These are phyloP conservation scores for Leishmania major DNA, from an alignment of 208 protist genomes.

Conservation along the genomic window DNA sequence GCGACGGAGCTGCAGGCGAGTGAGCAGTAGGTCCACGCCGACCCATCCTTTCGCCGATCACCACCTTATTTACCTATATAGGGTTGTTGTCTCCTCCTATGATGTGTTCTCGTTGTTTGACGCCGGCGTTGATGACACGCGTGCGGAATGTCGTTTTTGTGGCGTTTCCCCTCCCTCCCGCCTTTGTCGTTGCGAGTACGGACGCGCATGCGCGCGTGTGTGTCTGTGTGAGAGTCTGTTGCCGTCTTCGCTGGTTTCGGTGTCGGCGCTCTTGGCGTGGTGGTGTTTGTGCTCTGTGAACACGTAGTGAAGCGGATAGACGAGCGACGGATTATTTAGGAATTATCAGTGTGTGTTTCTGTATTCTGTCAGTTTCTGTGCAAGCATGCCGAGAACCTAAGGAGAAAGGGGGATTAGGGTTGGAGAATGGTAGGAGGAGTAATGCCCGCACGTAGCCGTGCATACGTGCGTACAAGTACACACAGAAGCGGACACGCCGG, in stretches of 20 bases:
- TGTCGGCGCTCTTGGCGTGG: neutral
- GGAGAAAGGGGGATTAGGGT: neutral
- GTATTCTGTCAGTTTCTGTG: neutral
- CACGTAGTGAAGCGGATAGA: neutral
- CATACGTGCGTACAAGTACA: neutral
- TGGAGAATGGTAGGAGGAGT: neutral
- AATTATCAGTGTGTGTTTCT: neutral
- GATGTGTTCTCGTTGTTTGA: neutral
- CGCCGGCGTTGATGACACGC: neutral
- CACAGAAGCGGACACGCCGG: neutral
- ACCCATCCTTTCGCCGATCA: neutral
- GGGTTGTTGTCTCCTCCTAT: neutral
- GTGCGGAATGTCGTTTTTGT: neutral
- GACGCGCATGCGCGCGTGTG: neutral
- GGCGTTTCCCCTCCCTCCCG: neutral
- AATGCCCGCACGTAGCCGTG: neutral
- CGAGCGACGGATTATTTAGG: neutral
- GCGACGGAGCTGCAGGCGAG: conserved; percentile 24
- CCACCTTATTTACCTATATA: neutral
- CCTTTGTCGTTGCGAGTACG: neutral
- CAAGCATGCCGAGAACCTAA: neutral
- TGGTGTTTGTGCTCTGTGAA: neutral
- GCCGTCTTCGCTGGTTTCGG: neutral
- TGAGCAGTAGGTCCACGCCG: conserved; percentile 3
- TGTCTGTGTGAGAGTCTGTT: neutral